Base-by-base conservation (phyloP, 371 early-diverging fungal species). In the Mucor sp. region DNA sequence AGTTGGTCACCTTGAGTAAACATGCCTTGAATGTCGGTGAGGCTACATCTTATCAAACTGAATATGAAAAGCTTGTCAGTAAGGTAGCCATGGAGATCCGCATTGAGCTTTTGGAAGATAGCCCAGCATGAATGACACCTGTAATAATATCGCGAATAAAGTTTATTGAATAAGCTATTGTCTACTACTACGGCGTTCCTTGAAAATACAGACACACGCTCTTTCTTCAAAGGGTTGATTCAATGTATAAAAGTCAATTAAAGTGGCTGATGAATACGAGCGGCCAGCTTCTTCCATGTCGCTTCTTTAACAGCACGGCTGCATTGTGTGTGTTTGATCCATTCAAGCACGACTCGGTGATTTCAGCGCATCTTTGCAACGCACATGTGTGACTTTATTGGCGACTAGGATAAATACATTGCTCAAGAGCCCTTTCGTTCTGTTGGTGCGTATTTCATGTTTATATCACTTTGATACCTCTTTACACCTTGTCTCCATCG, bases 31-130 rank as follows among this genome's bases (percentile, higher is more conserved):
- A 69, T 35, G 39, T 75, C 17, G 76, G 76, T 17, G 58, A 66
- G 35, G 61, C 76, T 19, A 72, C 69, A n/a, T 64, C 67, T 14
- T 53, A 69, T 32, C 72, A 75, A 43, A 69, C 76, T 14, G 70
- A 63, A 8, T 75, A 75, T 35, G 76, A 75, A 39, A 64, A 65
- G 30, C 65, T 75, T 44, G 63, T 71, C 9, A 71, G 66, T 19
- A 66, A 62, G 43, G 69, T 75, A 21, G 65, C 75, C 21, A 28
- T 32, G 30, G 68, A 71, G 44, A 44, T 75, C 9, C 58, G 55
- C 30, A 62, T 75, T 41, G 66, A 69, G 6, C 59, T 68, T 33
- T 63, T 63, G 41, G 64, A 57, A n/a, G 65, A 65, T n/a, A 19
- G 47, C 19, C 21, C 47, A 9, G 47, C 47, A 21, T 47, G 11